Percentiles rank a stretch among this genome's conserved stretches.
phyloP scores from a whole-genome alignment of 2,329 filamentous ascomycete genomes.

The Penicillium corylophilum region DNA sequence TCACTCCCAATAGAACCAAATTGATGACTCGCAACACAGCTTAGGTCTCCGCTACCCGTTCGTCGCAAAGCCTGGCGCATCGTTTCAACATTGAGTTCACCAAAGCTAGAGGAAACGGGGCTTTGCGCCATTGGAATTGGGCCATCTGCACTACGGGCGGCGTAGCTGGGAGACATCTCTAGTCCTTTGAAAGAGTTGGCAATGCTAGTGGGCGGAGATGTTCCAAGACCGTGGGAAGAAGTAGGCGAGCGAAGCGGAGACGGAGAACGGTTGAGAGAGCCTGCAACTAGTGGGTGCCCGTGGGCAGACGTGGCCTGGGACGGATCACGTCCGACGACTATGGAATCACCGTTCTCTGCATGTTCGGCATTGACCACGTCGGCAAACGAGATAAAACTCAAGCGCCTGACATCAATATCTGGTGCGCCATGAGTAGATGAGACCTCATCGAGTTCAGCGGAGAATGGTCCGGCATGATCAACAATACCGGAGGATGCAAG shows the following conservation, averaged over 20 bases:
- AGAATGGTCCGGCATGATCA: slow-evolving; percentile 47
- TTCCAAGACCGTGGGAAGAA: slow-evolving; percentile 67
- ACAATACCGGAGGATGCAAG: slow-evolving; percentile 50
- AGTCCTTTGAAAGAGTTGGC: slow-evolving; percentile 70
- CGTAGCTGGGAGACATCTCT: slow-evolving; percentile 65
- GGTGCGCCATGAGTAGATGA: slow-evolving; percentile 75
- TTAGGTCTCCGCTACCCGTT: slow-evolving; percentile 79
- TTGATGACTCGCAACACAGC: slow-evolving; percentile 39
- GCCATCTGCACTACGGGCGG: slow-evolving; percentile 60
- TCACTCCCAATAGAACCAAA: slow-evolving; percentile 36
- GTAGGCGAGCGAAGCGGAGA: slow-evolving; percentile 78
- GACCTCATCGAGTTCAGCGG: slow-evolving; percentile 57
- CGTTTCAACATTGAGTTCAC: slow-evolving; percentile 79
- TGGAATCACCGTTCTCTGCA: slow-evolving; percentile 43
- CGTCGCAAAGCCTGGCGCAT: slow-evolving; percentile 86
- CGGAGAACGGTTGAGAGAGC: slow-evolving; percentile 62
- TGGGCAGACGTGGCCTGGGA: slow-evolving; percentile 68
- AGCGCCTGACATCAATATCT: slow-evolving; percentile 75
- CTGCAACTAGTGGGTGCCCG: slow-evolving; percentile 29
- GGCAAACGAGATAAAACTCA: slow-evolving; percentile 96
- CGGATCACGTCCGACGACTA: slow-evolving; percentile 65
- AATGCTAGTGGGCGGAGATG: slow-evolving; percentile 74
- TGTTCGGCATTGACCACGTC: slow-evolving; percentile 80
- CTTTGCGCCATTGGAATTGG: slow-evolving; percentile 56
- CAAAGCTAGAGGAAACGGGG: slow-evolving; percentile 50